Conservation (phyloP, 345 rosid species). For the Citrus australasica region DNA sequence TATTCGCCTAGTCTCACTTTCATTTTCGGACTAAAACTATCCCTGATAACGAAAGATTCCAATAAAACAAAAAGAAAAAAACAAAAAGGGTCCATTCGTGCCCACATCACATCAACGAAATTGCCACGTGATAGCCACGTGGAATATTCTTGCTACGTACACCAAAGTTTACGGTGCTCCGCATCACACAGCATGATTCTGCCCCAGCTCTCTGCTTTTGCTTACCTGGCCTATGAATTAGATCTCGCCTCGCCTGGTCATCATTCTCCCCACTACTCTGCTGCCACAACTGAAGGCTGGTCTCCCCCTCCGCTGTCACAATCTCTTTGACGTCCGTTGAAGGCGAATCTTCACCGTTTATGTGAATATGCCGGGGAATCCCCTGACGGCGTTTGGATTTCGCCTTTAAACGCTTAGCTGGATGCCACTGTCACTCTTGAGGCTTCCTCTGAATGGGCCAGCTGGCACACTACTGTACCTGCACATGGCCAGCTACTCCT, state of each 20-base stretch:
- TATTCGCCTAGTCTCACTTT: neutral
- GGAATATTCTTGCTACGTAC: neutral
- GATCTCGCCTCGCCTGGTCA: constrained; percentile 30
- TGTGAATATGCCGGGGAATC: neutral
- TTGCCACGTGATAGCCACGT: neutral
- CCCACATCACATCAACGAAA: neutral
- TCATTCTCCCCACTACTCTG: constrained; percentile 24
- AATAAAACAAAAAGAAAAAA: neutral
- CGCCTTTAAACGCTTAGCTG: constrained; percentile 34
- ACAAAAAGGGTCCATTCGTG: neutral
- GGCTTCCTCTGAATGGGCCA: constrained; percentile 23
- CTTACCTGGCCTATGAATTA: constrained; percentile 22
- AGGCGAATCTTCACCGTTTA: neutral
- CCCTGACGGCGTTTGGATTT: neutral
- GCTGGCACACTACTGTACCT: constrained; percentile 26
- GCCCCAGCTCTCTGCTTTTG: neutral
- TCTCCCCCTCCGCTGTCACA: constrained; percentile 19
- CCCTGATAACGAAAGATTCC: neutral
- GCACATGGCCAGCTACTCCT: constrained; percentile 42
- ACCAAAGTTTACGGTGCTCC: neutral
- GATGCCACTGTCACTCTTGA: constrained; percentile 22
- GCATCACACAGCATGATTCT: neutral
- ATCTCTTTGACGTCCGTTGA: constrained; percentile 11
- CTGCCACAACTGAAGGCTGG: neutral
- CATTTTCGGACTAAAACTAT: neutral